Evolutionary conservation across 2,329 filamentous ascomycete genomes (phyloP).

Genomic region (Pseudopyricularia javanii): DNA sequence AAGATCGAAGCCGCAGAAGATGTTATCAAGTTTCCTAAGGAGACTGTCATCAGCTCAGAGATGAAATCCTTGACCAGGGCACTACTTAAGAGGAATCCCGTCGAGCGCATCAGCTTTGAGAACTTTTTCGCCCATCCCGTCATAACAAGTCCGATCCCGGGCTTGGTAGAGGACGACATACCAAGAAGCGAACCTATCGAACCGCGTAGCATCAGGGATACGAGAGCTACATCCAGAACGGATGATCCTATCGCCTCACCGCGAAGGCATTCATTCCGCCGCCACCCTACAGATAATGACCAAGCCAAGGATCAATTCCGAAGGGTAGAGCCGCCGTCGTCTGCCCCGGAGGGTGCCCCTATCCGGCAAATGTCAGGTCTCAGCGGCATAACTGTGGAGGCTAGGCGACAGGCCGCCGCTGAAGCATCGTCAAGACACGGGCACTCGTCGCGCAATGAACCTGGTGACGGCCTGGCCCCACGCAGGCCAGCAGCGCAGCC

Average conservation of each 20-base stretch:
- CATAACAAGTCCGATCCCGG: constrained; percentile 65
- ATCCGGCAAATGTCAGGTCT: constrained; percentile 24
- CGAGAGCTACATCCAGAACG: constrained; percentile 15
- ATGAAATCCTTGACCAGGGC: constrained; percentile 72
- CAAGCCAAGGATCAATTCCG: constrained; percentile 14
- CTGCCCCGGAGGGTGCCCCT: constrained; percentile 32
- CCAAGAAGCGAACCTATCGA: constrained; percentile 21
- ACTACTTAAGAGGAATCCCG: constrained; percentile 73
- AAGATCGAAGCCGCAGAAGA: constrained; percentile 88
- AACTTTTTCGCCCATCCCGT: constrained; percentile 71
- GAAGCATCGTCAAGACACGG: constrained; percentile 18
- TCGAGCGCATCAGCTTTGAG: constrained; percentile 75
- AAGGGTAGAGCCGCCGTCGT: constrained; percentile 13
- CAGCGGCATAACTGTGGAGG: constrained; percentile 8
- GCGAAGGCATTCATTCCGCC: constrained; percentile 25
- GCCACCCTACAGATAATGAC: constrained; percentile 25
- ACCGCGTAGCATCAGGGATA: constrained; percentile 20
- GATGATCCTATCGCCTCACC: constrained; percentile 16
- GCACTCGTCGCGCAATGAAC: constrained; percentile 32
- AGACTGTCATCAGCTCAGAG: constrained; percentile 56
- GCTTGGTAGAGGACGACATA: constrained; percentile 66
- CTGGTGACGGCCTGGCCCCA: constrained; percentile 37
- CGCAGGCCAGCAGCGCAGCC: constrained; percentile 32
- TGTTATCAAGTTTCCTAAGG: constrained; percentile 68
- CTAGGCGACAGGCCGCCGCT: constrained; percentile 12